Evolutionary conservation across 768 basidiomycete species (phyloP).

Genomic region (Paxillus rubicundulus): DNA sequence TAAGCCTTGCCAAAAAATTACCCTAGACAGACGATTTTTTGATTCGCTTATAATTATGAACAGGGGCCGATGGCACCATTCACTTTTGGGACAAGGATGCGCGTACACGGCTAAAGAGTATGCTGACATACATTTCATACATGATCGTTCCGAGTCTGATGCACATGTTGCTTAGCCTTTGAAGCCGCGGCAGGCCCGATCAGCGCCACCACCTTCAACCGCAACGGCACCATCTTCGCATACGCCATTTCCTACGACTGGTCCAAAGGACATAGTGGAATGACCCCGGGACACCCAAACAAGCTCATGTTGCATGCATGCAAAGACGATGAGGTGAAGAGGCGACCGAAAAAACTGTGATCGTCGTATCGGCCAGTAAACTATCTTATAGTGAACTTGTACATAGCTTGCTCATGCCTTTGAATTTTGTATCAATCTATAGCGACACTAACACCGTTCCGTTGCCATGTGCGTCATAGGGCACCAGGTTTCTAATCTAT

Average conservation of each 20-base stretch:
- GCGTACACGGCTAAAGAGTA: conserved; percentile 88
- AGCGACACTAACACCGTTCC: not conserved
- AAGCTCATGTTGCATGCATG: conserved; percentile 83
- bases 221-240: conserved; percentile 84
- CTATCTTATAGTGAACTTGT: conserved; percentile 2
- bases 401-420: not conserved
- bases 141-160: conserved; percentile 1
- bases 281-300: conserved; percentile 66
- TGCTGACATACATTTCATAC: not conserved
- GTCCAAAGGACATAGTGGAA: conserved; percentile 89
- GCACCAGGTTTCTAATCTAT: conserved; percentile 1
- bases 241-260: conserved; percentile 93
- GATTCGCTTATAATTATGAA: conserved; percentile 8
- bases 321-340: conserved; percentile 86
- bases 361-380: not conserved
- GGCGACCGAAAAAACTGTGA: conserved; percentile 39
- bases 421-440: too few species aligned
- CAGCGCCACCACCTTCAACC: conserved; percentile 79
- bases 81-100: conserved; percentile 96
- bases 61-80: conserved; percentile 81
- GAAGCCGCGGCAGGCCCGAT: conserved; percentile 76
- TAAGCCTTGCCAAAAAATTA: conserved; percentile 29
- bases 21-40: conserved; percentile 17
- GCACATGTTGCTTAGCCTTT: conserved; percentile 50
- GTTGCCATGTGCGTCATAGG: conserved; percentile 15